Evolutionary conservation across 176 grass and related monocot species (phyloP).

Genomic region (Miscanthus lutarioriparius): DNA sequence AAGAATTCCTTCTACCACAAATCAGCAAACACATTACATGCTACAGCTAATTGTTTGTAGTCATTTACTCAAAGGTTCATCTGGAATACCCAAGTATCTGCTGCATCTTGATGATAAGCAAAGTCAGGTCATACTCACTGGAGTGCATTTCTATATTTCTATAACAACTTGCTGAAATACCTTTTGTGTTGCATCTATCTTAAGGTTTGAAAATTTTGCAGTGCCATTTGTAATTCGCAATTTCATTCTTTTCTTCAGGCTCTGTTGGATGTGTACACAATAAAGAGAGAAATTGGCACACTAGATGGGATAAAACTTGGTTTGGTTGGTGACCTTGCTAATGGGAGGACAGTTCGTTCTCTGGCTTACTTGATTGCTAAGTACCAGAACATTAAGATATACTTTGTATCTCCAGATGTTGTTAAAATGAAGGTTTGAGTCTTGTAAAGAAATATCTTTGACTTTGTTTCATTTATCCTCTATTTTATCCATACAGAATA

Average conservation of each 20-base stretch:
- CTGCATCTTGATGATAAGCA: neutral
- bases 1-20: neutral
- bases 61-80: neutral
- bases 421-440: constrained; percentile 92
- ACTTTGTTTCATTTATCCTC: neutral
- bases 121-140: neutral
- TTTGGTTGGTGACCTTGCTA: constrained; percentile 93
- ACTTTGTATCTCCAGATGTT: constrained; percentile 81
- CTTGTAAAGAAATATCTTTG: neutral
- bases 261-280: constrained; percentile 89
- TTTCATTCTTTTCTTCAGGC: constrained; percentile 54
- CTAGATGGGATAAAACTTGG: constrained; percentile 87
- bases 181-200: neutral
- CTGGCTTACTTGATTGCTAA: constrained; percentile 83
- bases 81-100: neutral
- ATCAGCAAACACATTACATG: neutral
- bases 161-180: constrained; percentile 13
- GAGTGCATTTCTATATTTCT: neutral
- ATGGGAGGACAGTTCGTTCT: constrained; percentile 87
- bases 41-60: neutral
- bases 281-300: constrained; percentile 89
- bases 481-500: constrained; percentile 12
- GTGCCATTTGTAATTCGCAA: constrained; percentile 8
- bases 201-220: neutral
- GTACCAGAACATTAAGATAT: constrained; percentile 81